Percentiles rank a stretch among this genome's conserved stretches.
phyloP scores from a whole-genome alignment of 2,329 filamentous ascomycete genomes.

The Cladosporium sp. region DNA sequence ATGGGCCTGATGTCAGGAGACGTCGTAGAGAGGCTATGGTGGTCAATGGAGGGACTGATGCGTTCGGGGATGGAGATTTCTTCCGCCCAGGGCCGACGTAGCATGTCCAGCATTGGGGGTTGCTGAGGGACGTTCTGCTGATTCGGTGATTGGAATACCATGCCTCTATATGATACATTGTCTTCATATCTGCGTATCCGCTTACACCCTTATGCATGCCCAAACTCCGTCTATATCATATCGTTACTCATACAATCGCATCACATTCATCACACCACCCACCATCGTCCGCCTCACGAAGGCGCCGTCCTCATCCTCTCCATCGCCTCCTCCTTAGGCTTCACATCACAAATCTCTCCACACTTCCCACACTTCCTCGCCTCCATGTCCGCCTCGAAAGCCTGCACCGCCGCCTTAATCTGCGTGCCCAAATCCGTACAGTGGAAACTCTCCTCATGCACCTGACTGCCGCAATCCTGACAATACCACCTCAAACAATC shows the following conservation, averaged over 20 bases:
- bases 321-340: slow-evolving; percentile 47
- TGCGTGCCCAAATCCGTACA: slow-evolving; percentile 89
- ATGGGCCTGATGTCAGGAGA: slow-evolving; percentile 42
- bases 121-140: too few species aligned
- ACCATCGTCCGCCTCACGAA: background rate
- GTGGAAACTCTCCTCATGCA: slow-evolving; percentile 83
- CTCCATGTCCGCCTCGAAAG: slow-evolving; percentile 66
- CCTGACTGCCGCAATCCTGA: slow-evolving; percentile 61
- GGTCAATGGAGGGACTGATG: background rate
- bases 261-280: background rate
- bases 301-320: slow-evolving; percentile 28
- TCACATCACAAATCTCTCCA: slow-evolving; percentile 68
- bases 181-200: too few species aligned
- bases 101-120: too few species aligned
- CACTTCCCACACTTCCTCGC: slow-evolving; percentile 74
- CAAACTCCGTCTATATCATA: background rate
- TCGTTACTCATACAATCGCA: background rate
- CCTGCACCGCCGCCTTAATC: slow-evolving; percentile 86
- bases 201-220: too few species aligned
- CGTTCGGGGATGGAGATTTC: background rate
- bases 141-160: too few species aligned
- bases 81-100: too few species aligned
- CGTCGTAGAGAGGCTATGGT: slow-evolving; percentile 86
- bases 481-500: slow-evolving; percentile 94
- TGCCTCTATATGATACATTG: too few species aligned